These are phyloP conservation scores for Phytophthora pinifolia DNA, from an alignment of 352 stramenopile species.

Conservation along the genomic window DNA sequence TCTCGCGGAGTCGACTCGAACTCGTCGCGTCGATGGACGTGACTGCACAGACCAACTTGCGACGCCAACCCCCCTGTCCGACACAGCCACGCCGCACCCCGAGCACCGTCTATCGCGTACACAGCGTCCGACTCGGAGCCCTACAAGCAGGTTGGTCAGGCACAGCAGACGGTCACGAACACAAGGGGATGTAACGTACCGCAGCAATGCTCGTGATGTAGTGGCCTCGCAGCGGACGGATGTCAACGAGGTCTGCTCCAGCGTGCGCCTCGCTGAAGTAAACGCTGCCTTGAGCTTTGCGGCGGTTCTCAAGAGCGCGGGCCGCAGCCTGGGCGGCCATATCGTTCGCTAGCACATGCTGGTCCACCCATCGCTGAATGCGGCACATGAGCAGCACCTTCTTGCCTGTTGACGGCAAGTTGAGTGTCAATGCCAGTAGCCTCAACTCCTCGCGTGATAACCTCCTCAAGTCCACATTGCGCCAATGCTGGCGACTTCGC, in stretches of 20 bases:
- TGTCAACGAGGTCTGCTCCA: conserved; percentile 44
- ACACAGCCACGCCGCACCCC: conserved; percentile 70
- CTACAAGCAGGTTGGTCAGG: conserved; percentile 24
- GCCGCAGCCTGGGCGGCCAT: conserved; percentile 59
- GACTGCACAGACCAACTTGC: conserved; percentile 64
- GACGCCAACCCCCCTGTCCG: conserved; percentile 66
- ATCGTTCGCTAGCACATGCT: conserved; percentile 60
- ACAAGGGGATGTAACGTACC: conserved; percentile 34
- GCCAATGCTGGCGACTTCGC: conserved; percentile 54
- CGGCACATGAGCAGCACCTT: conserved; percentile 73
- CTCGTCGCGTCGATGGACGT: conserved; percentile 31
- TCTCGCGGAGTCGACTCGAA: conserved; percentile 54
- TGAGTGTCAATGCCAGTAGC: conserved; percentile 60
- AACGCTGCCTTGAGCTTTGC: conserved; percentile 61
- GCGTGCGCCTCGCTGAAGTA: conserved; percentile 65
- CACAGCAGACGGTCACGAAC: not conserved
- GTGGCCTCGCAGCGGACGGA: conserved; percentile 62
- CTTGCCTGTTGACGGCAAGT: conserved; percentile 74
- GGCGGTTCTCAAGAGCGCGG: conserved; percentile 51
- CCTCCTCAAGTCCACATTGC: conserved; percentile 54
- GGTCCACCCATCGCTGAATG: conserved; percentile 76
- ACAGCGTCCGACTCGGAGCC: conserved; percentile 68
- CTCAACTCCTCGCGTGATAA: conserved; percentile 64
- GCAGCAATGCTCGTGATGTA: conserved; percentile 59
- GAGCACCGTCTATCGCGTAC: conserved; percentile 59